Percentiles rank a stretch among this genome's conserved stretches.
These are phyloP conservation scores for Amanita polypyramis DNA, from an alignment of 768 basidiomycete genomes.

Conservation along the genomic window DNA sequence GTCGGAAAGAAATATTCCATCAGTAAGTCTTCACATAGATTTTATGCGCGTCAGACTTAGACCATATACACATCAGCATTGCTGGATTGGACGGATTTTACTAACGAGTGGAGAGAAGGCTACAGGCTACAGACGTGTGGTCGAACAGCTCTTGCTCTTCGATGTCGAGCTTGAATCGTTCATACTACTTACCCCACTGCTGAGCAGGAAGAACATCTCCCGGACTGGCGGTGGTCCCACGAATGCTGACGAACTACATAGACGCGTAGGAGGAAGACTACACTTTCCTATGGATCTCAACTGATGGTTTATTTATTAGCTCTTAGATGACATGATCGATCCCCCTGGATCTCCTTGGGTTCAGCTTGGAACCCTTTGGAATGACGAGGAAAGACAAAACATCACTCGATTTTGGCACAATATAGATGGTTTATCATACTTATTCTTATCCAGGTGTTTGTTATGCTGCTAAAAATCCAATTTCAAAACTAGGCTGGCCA, in stretches of 20 bases:
- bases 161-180: too few relatives aligned
- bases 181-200: background rate
- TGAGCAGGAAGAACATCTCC: slow-evolving; percentile 30
- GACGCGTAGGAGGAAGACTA: slow-evolving; percentile 26
- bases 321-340: slow-evolving; percentile 44
- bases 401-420: slow-evolving; percentile 51
- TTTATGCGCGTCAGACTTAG: too few relatives aligned
- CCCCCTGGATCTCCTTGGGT: slow-evolving; percentile 25
- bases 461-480: background rate
- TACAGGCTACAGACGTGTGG: slow-evolving; percentile 36
- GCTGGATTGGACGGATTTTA: slow-evolving; percentile 37
- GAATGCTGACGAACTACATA: slow-evolving; percentile 47
- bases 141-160: too few relatives aligned
- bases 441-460: background rate
- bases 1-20: slow-evolving; percentile 14
- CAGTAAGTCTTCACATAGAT: slow-evolving; percentile 11
- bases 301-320: slow-evolving; percentile 21
- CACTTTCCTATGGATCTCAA: background rate
- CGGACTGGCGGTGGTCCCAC: slow-evolving; percentile 33
- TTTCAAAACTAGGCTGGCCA: slow-evolving; percentile 37
- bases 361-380: slow-evolving; percentile 32
- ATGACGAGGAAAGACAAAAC: slow-evolving; percentile 29
- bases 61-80: slow-evolving; percentile 8
- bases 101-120: slow-evolving; percentile 44
- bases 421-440: slow-evolving; percentile 30